Percentiles rank a stretch among this genome's conserved stretches.
phyloP scores from a whole-genome alignment of 495 filamentous ascomycete genomes.

The Penicillium flavigenum region DNA sequence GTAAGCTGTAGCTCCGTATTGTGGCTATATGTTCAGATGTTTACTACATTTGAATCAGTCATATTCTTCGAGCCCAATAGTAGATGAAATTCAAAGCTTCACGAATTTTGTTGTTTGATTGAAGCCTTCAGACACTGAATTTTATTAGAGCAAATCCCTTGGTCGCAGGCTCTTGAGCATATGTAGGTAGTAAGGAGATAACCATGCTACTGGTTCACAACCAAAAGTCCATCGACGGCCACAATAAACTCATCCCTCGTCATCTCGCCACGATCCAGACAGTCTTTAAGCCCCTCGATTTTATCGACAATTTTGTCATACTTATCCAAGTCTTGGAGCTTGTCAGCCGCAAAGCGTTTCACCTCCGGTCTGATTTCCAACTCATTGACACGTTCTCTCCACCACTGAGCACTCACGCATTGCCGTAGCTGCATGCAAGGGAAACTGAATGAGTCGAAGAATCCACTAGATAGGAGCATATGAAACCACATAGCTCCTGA shows the following conservation, averaged over 20 bases:
- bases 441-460: conserved; percentile 17
- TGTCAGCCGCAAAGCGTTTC: conserved; percentile 5
- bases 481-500: conserved; percentile 33
- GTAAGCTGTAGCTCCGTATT: no score
- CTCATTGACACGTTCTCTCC: conserved; percentile 14
- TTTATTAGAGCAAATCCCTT: no score
- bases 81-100: no score
- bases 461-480: conserved; percentile 25
- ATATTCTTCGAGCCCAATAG: no score
- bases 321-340: conserved; percentile 5
- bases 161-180: not conserved
- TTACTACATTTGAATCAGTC: no score
- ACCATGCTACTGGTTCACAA: not conserved
- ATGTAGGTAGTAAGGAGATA: not conserved
- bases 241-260: conserved; percentile 20
- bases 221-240: not conserved
- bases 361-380: conserved; percentile 11
- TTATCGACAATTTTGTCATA: conserved; percentile 7
- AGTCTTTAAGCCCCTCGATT: conserved; percentile 3
- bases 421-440: conserved; percentile 21
- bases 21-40: no score
- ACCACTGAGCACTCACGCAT: conserved; percentile 18
- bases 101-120: no score
- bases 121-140: no score
- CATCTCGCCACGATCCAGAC: conserved; percentile 11